Evolutionary conservation across 2,329 filamentous ascomycete species (phyloP), one percentile per base, ranked within the genome.

Genomic region (Cladophialophora psammophila): DNA sequence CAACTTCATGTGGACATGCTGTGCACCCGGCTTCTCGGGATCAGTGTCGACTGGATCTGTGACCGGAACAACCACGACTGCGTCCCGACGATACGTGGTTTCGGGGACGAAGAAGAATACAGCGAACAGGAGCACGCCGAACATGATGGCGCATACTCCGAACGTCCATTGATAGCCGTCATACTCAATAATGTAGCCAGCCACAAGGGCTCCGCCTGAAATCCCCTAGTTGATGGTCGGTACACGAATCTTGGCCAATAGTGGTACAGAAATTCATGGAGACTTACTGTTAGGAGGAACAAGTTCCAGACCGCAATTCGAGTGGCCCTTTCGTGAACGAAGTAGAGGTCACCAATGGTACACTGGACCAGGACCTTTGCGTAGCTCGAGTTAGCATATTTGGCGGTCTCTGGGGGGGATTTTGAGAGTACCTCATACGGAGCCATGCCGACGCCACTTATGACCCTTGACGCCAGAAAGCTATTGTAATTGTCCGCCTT

Each of bases 281-380:
- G 18, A 50, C 18, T 26, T 50, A 26, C 45, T 3, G 76, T 68
- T 3, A 82, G 73, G 65, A 79, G 79, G 38, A 80, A 75, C 8
- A 80, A 80, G 63, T 81, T 81, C 52, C 82, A 75, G 13, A 78
- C 74, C 0, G 80, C 80, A 13, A 71, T 71, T 10, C 69, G 64
- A 3, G 65, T 69, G 35, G 64, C 75, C 55, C 78, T 76, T 60
- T 79, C 77, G 54, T 79, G 77, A 65, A 79, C 75, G 70, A 78
- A 79, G 70, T 78, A 79, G 68, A 80, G 75, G 64, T 80, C 78
- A 65, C 78, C 78, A 59, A 82, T 79, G 67, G 77, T 85, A 72
- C 82, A 83, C 73, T 85, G 84, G 4, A 86, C 83, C 5, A 87
- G 74, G 20, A 69, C 67, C 67, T 69, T 35, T n/a, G 18, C 13